A percentile compares a stretch with the other conserved stretches of the same genome.
Conservation (phyloP, 2,329 filamentous ascomycete genomes). For the Xylariaceae sp. region DNA sequence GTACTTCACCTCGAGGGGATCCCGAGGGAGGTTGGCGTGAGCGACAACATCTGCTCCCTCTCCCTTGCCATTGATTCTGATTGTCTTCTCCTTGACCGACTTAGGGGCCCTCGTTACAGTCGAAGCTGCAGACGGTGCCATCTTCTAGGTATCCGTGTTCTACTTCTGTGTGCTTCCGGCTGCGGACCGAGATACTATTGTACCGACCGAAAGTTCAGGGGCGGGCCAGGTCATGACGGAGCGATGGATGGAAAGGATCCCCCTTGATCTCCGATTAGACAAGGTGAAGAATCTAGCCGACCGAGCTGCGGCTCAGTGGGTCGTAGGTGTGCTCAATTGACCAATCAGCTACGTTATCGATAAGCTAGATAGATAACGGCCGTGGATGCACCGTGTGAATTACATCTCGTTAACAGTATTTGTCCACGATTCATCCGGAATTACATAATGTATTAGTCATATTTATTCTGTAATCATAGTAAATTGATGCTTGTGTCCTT, state of each 20-base stretch:
- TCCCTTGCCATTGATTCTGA: slow-evolving; percentile 25
- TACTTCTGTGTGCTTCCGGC: neutral
- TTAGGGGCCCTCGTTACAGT: slow-evolving; percentile 28
- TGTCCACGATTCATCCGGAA: too few relatives aligned
- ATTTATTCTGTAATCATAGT: too few relatives aligned
- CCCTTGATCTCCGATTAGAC: neutral
- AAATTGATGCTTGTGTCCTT: too few relatives aligned
- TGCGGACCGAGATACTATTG: neutral
- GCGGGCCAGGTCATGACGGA: neutral
- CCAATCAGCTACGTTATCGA: too few relatives aligned
- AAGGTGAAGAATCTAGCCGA: neutral
- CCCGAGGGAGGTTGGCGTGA: slow-evolving; percentile 30
- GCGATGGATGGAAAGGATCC: neutral
- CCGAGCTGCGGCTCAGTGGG: neutral
- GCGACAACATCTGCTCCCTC: slow-evolving; percentile 15
- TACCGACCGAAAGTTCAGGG: neutral
- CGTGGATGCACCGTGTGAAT: too few relatives aligned
- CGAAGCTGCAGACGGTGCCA: slow-evolving; percentile 30
- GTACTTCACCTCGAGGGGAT: slow-evolving; percentile 41
- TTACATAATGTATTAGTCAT: too few relatives aligned
- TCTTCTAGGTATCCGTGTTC: slow-evolving; percentile 12
- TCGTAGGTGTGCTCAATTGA: neutral
- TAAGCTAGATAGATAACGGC: too few relatives aligned
- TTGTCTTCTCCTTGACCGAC: slow-evolving; percentile 24
- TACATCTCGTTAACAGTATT: too few relatives aligned